A percentile compares a stretch with the other conserved stretches of the same genome.
These are phyloP conservation scores for Wickerhamiella vanderwaltii DNA, from an alignment of 805 yeast species.

Conservation along the genomic window DNA sequence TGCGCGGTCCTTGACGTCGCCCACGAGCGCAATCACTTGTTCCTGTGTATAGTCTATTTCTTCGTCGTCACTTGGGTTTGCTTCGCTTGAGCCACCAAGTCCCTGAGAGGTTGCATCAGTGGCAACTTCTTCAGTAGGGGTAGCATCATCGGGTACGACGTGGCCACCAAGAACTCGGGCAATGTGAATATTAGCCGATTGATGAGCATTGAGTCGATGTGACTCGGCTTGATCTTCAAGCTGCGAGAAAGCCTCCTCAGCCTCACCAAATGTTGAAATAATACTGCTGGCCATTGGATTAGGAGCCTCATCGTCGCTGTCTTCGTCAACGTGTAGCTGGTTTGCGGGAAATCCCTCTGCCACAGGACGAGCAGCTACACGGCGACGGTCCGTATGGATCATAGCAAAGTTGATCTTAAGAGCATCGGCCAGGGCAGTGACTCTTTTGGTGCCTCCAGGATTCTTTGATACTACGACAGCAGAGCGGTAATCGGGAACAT, in stretches of 20 bases:
- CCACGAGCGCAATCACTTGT: constrained; percentile 88
- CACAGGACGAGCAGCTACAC: constrained; percentile 50
- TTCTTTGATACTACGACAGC: constrained; percentile 97
- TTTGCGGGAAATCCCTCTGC: constrained; percentile 21
- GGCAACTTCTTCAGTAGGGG: constrained; percentile 13
- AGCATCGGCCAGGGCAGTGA: constrained; percentile 94
- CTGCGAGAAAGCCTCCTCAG: constrained; percentile 11
- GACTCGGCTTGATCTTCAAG: neutral
- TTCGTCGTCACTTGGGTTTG: constrained; percentile 63
- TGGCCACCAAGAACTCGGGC: constrained; percentile 96
- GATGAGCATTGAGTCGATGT: neutral
- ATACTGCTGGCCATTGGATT: constrained; percentile 15
- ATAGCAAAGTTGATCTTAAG: constrained; percentile 93
- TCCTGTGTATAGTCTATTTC: constrained; percentile 63
- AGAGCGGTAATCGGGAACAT: constrained; percentile 69
- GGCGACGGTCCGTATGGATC: constrained; percentile 96
- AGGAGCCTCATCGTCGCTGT: constrained; percentile 14
- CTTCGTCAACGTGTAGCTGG: constrained; percentile 18
- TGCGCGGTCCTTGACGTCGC: constrained; percentile 83
- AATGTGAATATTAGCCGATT: constrained; percentile 51
- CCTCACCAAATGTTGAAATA: constrained; percentile 13
- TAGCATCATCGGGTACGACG: constrained; percentile 53
- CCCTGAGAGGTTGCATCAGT: constrained; percentile 35
- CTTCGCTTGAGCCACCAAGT: constrained; percentile 71
- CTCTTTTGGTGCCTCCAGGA: constrained; percentile 98